Conservation (phyloP, 2,329 filamentous ascomycete species). For the Ceratocystis variospora region DNA sequence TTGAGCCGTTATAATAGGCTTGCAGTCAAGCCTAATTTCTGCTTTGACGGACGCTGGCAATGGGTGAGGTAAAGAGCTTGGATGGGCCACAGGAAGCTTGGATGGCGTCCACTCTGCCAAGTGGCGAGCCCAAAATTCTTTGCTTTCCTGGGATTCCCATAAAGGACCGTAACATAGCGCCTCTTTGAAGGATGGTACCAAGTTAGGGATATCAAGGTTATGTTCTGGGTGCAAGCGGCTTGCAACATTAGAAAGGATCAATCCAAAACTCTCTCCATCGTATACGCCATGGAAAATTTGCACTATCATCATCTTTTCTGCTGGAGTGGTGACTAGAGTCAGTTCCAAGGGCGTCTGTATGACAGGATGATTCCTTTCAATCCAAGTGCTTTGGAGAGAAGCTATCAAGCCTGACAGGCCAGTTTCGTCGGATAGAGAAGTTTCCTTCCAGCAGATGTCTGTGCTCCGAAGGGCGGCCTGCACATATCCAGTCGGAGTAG, state of each 20-base stretch:
- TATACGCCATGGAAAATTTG: slow-evolving; percentile 79
- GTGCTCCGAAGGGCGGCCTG: slow-evolving; percentile 49
- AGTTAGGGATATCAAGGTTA: background rate
- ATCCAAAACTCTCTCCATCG: slow-evolving; percentile 63
- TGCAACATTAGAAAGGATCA: slow-evolving; percentile 40
- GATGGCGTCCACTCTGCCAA: slow-evolving; percentile 28
- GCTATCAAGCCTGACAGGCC: background rate
- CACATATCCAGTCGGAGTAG: slow-evolving; percentile 60
- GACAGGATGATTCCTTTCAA: slow-evolving; percentile 35
- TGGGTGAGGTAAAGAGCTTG: background rate
- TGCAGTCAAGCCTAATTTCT: slow-evolving; percentile 27
- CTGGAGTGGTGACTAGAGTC: slow-evolving; percentile 27
- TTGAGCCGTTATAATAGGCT: slow-evolving; percentile 39
- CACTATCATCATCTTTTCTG: slow-evolving; percentile 36
- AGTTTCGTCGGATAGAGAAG: background rate
- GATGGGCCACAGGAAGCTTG: slow-evolving; percentile 11
- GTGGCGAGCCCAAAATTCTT: slow-evolving; percentile 53
- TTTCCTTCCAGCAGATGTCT: slow-evolving; percentile 33
- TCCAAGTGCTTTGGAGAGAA: slow-evolving; percentile 36
- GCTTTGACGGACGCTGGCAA: slow-evolving; percentile 1
- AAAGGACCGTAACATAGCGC: slow-evolving; percentile 58
- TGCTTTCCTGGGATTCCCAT: slow-evolving; percentile 29
- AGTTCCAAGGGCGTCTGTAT: slow-evolving; percentile 41
- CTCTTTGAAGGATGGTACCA: slow-evolving; percentile 41
- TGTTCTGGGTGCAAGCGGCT: background rate